Evolutionary conservation across 2,329 filamentous ascomycete genomes (phyloP), one percentile per base, ranked within the genome.

Genomic region (Sarocladiaceae sp.): DNA sequence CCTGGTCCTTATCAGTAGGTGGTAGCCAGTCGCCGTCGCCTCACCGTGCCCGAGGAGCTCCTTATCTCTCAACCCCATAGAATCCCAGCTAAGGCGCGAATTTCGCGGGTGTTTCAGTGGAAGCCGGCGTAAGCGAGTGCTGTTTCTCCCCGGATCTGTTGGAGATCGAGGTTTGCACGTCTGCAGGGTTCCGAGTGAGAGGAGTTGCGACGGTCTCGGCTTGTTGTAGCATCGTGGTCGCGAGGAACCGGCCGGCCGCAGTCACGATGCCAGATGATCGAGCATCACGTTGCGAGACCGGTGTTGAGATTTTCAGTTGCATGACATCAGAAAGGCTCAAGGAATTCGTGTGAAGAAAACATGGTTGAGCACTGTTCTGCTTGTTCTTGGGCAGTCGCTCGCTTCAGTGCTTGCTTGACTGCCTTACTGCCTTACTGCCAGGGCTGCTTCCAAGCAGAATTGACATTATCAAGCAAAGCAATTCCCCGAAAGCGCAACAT

Each of bases 61-160:
- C 40, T 44, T 44, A 44, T 44, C 40, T 44, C 37, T 3, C 40
- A 26, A 26, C 23, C 40, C 20, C 40, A 44, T 44, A 26, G 10
- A 17, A 7, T n/a, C 20, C 5, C 33, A 36, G 33, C 33, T 36
- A n/a, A n/a, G 15, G 33, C 33, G 5, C 15, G n/a, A 17, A n/a
- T 17, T 23, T n/a, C 15, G 8, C 17, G 20, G 11, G 20, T 7
- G 17, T 40, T 23, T 10, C 37, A 4, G 37, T 22, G 37, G 37
- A 7, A 17, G 7, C 15, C 37, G 37, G 37, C 37, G 23, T 7
- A 10, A 40, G 28, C 8, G 28, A 31, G 7, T 7, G 28, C 28
- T 31, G 28, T 31, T 15, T 8, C 28, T 12, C 35, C 5, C 15
- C 18, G 7, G 35, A 37, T 17, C 35, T 37, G n/a, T n/a, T n/a